Evolutionary conservation across 2,329 filamentous ascomycete species (phyloP), one percentile per base, ranked within the genome.

Genomic region (Xylaria sp.): DNA sequence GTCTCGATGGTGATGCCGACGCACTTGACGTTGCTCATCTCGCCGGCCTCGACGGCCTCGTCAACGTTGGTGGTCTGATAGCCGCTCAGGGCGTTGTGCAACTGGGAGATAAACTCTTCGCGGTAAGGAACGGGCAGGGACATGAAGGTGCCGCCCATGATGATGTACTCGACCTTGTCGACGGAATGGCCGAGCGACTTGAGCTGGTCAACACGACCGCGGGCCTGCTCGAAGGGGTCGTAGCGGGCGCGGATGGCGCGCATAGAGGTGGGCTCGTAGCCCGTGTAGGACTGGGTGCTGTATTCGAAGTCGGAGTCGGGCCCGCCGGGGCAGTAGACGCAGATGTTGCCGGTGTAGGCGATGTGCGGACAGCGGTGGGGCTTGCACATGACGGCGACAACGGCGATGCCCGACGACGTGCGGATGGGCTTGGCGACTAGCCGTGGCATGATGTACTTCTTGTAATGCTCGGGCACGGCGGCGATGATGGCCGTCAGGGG

Each of bases 91-190:
- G 96, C 96, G 78, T 99, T 99, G 83, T 99, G 96, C 59, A 99
- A 86, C 77, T 97, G 95, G 0, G 94, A 92, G 68, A 99, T 97
- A 77, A 99, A 99, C 65, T 93, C 90, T 70, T 99, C 93, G 33
- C 96, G 87, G 80, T 99, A 99, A 28, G 91, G 90, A 76, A 94
- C 90, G 9, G 95, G 87, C 31, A 99, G 83, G 2, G 95, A 98
- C 97, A 99, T 99, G 82, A 99, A 99, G 0, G 96, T 99, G 73
- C 96, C 96, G 68, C 96, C 96, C 96, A 99, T 99, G 79, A 99
- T 97, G 78, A 99, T 99, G 81, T 98, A 99, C 83, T 99, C 96
- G 28, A 99, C 96, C 81, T 99, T 99, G 83, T 99, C 96, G 57
- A 99, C 96, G 54, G 93, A 97, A 81, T 99, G 96, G 0, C 96